Conservation (phyloP, 176 grass and related monocot species). For the maize (Zea mays) region Zm-B73-REFERENCE-NAM-5.0 NC_050100.1:64095001-64095500, state of each 20-base stretch:
- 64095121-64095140: conserved; percentile 66
- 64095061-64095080: conserved; percentile 78
- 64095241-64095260: conserved; percentile 75
- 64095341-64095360: conserved; percentile 75
- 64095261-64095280: conserved; percentile 59
- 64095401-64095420: conserved; percentile 65
- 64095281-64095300: conserved; percentile 67
- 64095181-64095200: conserved; percentile 86
- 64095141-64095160: conserved; percentile 63
- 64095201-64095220: conserved; percentile 80
- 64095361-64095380: conserved; percentile 59
- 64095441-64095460: conserved; percentile 76
- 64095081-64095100: conserved; percentile 70
- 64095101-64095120: conserved; percentile 58
- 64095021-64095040: conserved; percentile 77
- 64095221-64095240: conserved; percentile 74
- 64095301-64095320: conserved; percentile 73
- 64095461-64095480: conserved; percentile 68
- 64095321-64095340: conserved; percentile 59
- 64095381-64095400: conserved; percentile 69
- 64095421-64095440: conserved; percentile 61
- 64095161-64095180: conserved; percentile 67
- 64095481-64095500: conserved; percentile 72
- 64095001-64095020: conserved; percentile 78
- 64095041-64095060: conserved; percentile 71